Evolutionary conservation across 140 eudicot genomes (phyloP), one percentile per base, ranked within the genome.

Genomic region (Anethum foeniculum): DNA sequence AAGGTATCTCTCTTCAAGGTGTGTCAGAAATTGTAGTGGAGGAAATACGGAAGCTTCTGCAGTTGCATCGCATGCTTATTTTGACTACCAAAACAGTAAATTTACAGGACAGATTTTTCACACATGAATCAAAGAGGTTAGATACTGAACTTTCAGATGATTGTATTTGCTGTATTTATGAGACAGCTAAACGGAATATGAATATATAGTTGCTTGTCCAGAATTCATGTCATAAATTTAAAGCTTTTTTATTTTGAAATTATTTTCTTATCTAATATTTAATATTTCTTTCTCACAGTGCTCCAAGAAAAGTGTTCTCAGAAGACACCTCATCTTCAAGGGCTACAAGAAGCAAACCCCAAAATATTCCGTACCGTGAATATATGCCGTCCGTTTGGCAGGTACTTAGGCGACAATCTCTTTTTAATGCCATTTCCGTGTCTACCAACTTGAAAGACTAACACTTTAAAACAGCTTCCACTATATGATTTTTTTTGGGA

Each of bases 341-440:
- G 54, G 67, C 52, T 16, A 62, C 47, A 47, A 80, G 76, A 46
- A 68, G 75, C 18, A 81, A 81, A 44, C 85, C 85, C 65, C 81
- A 82, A 44, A 68, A 54, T 51, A 72, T 44, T 68, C n/a, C 81
- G 3, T 86, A 88, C 80, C 92, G 96, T 76, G 97, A 91, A 80
- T 90, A 84, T 81, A 91, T 93, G 97, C 98, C 98, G 34, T 91
- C 86, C 36, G 88, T 91, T 54, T 93, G 96, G 98, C 97, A 87
- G 91, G 93, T 90, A 85, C 38, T n/a, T 48, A 41, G 4, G 39
- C n/a, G 65, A 43, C 65, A 25, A 27, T 69, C 58, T 41, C 49
- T 51, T 82, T 9, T n/a, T 48, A 7, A 3, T 83, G 38, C 60
- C 67, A 30, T 39, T 36, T 18, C 12, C 47, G 7, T 67, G 39